Evolutionary conservation across 1,139 yeast species (phyloP).

Genomic region (Suhomyces atakaporum): DNA sequence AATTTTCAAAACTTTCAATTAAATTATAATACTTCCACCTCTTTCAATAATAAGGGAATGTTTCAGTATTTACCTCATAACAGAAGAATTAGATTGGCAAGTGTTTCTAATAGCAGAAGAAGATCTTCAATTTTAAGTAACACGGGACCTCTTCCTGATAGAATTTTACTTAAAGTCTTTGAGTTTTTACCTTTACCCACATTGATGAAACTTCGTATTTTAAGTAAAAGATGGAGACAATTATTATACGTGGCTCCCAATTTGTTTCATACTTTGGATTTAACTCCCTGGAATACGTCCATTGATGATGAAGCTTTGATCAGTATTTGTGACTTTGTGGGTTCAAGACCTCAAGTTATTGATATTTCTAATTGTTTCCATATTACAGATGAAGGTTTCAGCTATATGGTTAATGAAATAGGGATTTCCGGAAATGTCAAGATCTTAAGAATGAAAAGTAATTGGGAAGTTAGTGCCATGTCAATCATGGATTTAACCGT

Average conservation of each 20-base stretch:
- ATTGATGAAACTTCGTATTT: constrained; percentile 56
- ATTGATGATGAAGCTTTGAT: constrained; percentile 59
- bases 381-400: constrained; percentile 72
- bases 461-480: constrained; percentile 80
- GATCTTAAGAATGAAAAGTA: constrained; percentile 61
- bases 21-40: constrained; percentile 6
- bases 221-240: constrained; percentile 69
- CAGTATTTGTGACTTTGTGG: constrained; percentile 67
- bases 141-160: constrained; percentile 60
- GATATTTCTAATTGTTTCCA: constrained; percentile 76
- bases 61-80: constrained; percentile 56
- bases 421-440: constrained; percentile 64
- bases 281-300: constrained; percentile 60
- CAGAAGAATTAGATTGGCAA: constrained; percentile 50
- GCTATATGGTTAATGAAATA: constrained; percentile 67
- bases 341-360: constrained; percentile 61
- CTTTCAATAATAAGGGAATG: constrained; percentile 11
- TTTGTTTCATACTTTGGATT: constrained; percentile 52
- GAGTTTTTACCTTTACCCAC: constrained; percentile 54
- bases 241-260: constrained; percentile 58
- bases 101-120: constrained; percentile 42
- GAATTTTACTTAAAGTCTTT: constrained; percentile 54
- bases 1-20: constrained; percentile 26
- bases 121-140: constrained; percentile 56
- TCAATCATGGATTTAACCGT: constrained; percentile 76